Percentiles rank a stretch among this genome's conserved stretches.
Conservation (phyloP, 805 yeast genomes). For the Isabelozyma rhagii region DNA sequence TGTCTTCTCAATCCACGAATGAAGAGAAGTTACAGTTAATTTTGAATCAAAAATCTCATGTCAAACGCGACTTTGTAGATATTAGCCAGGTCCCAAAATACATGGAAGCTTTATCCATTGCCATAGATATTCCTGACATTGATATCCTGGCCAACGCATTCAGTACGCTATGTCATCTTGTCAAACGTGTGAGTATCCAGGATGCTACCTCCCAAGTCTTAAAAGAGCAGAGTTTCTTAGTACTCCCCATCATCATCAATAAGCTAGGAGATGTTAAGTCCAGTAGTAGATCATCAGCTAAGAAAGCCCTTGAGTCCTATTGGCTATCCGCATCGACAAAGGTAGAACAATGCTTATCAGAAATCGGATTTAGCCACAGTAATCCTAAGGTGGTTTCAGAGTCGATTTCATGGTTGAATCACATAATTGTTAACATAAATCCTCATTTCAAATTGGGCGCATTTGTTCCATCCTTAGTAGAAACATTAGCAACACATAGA, state of each 20-base stretch:
- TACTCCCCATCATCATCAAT: constrained; percentile 51
- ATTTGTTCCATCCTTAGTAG: constrained; percentile 23
- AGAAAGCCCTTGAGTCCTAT: constrained; percentile 49
- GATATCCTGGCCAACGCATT: constrained; percentile 43
- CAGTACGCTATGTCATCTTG: constrained; percentile 52
- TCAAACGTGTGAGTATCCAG: constrained; percentile 58
- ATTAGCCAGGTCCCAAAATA: constrained; percentile 47
- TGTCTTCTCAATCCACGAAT: constrained; percentile 9
- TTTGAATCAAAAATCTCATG: constrained; percentile 46
- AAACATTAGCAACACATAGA: constrained; percentile 7
- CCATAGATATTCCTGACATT: constrained; percentile 36
- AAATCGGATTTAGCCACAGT: constrained; percentile 40
- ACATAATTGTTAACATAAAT: constrained; percentile 28
- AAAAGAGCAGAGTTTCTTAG: constrained; percentile 37
- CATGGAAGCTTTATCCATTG: constrained; percentile 47
- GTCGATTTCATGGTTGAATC: constrained; percentile 42
- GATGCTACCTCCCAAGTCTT: constrained; percentile 41
- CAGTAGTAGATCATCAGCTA: constrained; percentile 41
- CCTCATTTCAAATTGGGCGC: constrained; percentile 28
- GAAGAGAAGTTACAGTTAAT: constrained; percentile 16
- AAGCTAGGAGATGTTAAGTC: constrained; percentile 42
- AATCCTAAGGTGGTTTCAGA: constrained; percentile 39
- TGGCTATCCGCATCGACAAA: constrained; percentile 51
- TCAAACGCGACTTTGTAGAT: constrained; percentile 54
- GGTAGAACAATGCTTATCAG: constrained; percentile 45